A percentile compares a stretch with the other conserved stretches of the same genome.
Conservation (phyloP, 75 land plant genomes). For the Sequoia sempervirens region DNA sequence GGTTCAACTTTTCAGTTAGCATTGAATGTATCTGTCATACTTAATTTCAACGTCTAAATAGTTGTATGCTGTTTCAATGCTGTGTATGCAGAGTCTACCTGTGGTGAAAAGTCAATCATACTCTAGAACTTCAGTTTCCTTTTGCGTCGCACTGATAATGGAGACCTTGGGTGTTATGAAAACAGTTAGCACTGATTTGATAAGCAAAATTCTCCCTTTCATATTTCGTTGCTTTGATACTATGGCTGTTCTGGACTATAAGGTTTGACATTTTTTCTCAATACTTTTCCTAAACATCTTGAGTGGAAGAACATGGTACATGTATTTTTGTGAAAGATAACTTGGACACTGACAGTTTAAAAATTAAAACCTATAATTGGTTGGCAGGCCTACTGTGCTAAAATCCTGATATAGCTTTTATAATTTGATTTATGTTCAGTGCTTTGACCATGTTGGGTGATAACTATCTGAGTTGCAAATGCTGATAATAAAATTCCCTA, state of each 20-base stretch:
- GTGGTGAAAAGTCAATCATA: background rate
- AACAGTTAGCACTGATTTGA: constrained; percentile 35
- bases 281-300: background rate
- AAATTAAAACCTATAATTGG: no score
- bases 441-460: background rate
- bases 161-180: constrained; percentile 59
- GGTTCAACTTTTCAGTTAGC: background rate
- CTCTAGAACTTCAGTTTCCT: constrained; percentile 41
- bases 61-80: background rate
- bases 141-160: constrained; percentile 61
- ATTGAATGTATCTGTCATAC: background rate
- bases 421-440: background rate
- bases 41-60: background rate
- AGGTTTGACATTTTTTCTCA: constrained; percentile 29
- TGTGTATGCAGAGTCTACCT: constrained; percentile 5
- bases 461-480: background rate
- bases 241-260: constrained; percentile 31
- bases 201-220: constrained; percentile 61
- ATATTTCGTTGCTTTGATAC: constrained; percentile 50
- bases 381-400: background rate
- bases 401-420: background rate
- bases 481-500: background rate
- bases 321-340: background rate
- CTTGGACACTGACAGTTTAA: no score
- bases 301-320: background rate